phyloP scores from a whole-genome alignment of 2,329 filamentous ascomycete species.

The Fusarium circinatum region DNA sequence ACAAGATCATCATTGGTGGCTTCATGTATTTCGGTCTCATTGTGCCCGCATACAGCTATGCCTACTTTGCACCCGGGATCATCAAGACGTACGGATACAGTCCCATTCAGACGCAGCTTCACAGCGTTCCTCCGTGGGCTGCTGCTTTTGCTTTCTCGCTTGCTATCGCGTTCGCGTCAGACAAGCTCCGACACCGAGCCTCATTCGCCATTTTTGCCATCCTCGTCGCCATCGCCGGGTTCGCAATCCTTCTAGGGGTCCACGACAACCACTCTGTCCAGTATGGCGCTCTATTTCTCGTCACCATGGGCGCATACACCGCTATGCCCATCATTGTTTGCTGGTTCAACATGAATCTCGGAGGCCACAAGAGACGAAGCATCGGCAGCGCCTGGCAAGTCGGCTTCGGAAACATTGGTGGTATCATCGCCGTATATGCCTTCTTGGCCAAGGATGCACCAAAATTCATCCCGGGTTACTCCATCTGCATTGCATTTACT shows the following conservation, averaged over 20 bases:
- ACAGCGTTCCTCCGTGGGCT: constrained; percentile 68
- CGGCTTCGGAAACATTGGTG: constrained; percentile 82
- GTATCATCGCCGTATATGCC: constrained; percentile 79
- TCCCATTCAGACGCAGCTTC: constrained; percentile 66
- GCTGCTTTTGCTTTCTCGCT: constrained; percentile 84
- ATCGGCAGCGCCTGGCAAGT: constrained; percentile 82
- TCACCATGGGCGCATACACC: constrained; percentile 81
- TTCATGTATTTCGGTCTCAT: constrained; percentile 86
- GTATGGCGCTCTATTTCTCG: constrained; percentile 84
- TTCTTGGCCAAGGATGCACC: constrained; percentile 76
- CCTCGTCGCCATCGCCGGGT: constrained; percentile 75
- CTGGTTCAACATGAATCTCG: constrained; percentile 85
- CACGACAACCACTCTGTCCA: constrained; percentile 74
- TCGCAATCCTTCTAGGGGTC: constrained; percentile 77
- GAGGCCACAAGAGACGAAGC: constrained; percentile 75
- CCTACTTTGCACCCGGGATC: constrained; percentile 80
- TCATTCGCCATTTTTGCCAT: constrained; percentile 77
- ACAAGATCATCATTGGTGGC: constrained; percentile 77
- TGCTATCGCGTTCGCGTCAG: constrained; percentile 76
- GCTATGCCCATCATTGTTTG: constrained; percentile 91
- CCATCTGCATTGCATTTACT: constrained; percentile 79
- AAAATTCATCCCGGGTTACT: constrained; percentile 76
- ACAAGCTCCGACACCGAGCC: constrained; percentile 78
- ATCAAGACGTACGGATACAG: constrained; percentile 73
- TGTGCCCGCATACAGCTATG: constrained; percentile 81